Evolutionary conservation across 1,139 yeast genomes (phyloP).

Genomic region (Suhomyces taliae): DNA sequence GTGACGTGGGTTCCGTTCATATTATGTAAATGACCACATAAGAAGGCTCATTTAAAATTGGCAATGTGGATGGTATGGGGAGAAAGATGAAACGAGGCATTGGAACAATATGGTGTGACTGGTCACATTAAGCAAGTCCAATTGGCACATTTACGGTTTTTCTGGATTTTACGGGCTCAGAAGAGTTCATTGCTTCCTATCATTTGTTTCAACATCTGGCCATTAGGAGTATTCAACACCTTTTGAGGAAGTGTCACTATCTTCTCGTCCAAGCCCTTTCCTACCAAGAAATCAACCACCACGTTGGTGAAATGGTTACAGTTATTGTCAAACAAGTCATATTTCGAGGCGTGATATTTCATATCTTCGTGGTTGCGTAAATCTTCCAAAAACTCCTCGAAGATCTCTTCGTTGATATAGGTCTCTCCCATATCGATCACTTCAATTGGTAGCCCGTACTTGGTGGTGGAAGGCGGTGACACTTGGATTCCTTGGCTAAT

Average conservation of each 20-base stretch:
- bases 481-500: slow-evolving; percentile 61
- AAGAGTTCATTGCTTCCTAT: slow-evolving; percentile 21
- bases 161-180: too few species aligned
- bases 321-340: slow-evolving; percentile 64
- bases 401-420: slow-evolving; percentile 49
- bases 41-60: too few species aligned
- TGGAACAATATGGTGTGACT: too few species aligned
- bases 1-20: too few species aligned
- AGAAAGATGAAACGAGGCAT: too few species aligned
- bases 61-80: too few species aligned
- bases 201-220: slow-evolving; percentile 42
- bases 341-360: slow-evolving; percentile 48
- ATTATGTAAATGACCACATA: too few species aligned
- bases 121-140: too few species aligned
- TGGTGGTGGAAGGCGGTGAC: slow-evolving; percentile 50
- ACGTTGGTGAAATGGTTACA: slow-evolving; percentile 70
- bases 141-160: too few species aligned
- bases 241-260: slow-evolving; percentile 55
- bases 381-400: slow-evolving; percentile 54
- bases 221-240: slow-evolving; percentile 62
- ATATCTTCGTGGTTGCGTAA: slow-evolving; percentile 37
- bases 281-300: slow-evolving; percentile 58
- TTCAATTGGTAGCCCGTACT: slow-evolving; percentile 59
- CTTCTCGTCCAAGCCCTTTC: slow-evolving; percentile 47
- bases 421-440: slow-evolving; percentile 58